phyloP scores from a whole-genome alignment of 768 basidiomycete genomes.

The Kwoniella botswanensis region DNA sequence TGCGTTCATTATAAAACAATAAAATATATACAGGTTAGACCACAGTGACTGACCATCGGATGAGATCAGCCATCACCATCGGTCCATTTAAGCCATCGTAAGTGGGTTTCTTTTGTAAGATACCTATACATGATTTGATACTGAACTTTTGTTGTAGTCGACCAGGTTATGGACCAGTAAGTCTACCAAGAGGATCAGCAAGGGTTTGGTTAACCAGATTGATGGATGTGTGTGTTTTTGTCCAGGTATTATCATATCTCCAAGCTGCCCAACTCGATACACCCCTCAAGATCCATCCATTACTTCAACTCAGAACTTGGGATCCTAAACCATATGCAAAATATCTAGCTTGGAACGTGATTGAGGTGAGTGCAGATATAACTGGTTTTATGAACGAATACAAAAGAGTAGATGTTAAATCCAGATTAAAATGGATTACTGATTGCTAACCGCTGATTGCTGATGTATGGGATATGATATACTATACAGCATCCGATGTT shows the following conservation, averaged over 20 bases:
- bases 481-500: slow-evolving; percentile 54
- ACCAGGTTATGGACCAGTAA: slow-evolving; percentile 56
- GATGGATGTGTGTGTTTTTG: not conserved
- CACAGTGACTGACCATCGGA: not conserved
- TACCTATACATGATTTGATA: not conserved
- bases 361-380: slow-evolving; percentile 50
- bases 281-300: slow-evolving; percentile 53
- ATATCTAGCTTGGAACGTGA: slow-evolving; percentile 54
- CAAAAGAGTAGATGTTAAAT: too few species aligned
- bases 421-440: not conserved
- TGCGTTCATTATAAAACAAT: slow-evolving; percentile 20
- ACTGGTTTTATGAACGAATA: too few species aligned
- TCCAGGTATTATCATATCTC: slow-evolving; percentile 52
- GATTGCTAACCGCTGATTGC: not conserved
- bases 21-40: too few species aligned
- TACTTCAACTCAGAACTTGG: slow-evolving; percentile 55
- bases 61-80: slow-evolving; percentile 46
- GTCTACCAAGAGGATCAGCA: not conserved
- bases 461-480: not conserved
- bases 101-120: not conserved
- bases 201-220: too few species aligned
- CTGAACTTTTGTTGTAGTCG: slow-evolving; percentile 36
- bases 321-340: slow-evolving; percentile 57
- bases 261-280: slow-evolving; percentile 55
- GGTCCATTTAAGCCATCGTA: slow-evolving; percentile 55